Percentiles rank a stretch among this genome's conserved stretches.
Conservation (phyloP, 1,284 basidiomycete genomes). For the Rhodotorula sp. region DNA sequence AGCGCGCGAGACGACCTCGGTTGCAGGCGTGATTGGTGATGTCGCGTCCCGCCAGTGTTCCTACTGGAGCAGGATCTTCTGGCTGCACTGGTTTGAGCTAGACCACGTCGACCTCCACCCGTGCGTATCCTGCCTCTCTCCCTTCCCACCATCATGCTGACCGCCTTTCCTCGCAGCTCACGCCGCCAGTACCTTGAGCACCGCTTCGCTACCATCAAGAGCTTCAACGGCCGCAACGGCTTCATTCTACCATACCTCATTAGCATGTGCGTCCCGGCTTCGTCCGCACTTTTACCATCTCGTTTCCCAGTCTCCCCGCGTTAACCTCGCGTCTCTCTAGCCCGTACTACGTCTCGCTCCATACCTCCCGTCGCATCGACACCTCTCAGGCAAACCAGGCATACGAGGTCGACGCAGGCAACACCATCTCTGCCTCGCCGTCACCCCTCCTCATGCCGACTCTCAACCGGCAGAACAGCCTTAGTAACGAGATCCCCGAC, state of each 20-base stretch:
- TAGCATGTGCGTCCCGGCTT: slow-evolving; percentile 62
- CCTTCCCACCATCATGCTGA: not conserved
- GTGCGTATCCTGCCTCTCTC: slow-evolving; percentile 38
- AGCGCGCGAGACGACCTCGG: slow-evolving; percentile 60
- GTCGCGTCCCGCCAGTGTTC: slow-evolving; percentile 65
- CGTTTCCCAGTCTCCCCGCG: not conserved
- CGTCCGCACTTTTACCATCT: slow-evolving; percentile 32
- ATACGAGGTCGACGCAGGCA: slow-evolving; percentile 72
- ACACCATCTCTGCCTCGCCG: slow-evolving; percentile 58
- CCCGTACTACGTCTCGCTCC: slow-evolving; percentile 62
- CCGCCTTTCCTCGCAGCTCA: slow-evolving; percentile 42
- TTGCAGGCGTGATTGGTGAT: slow-evolving; percentile 64
- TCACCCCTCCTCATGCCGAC: slow-evolving; percentile 51
- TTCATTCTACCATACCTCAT: slow-evolving; percentile 71
- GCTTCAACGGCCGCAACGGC: slow-evolving; percentile 58
- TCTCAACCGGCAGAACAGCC: slow-evolving; percentile 1
- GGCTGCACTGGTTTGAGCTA: slow-evolving; percentile 61
- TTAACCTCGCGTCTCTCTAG: slow-evolving; percentile 47
- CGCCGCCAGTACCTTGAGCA: slow-evolving; percentile 71
- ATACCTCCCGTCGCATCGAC: slow-evolving; percentile 51
- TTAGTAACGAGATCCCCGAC: slow-evolving; percentile 20
- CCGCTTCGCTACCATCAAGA: slow-evolving; percentile 68
- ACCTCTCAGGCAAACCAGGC: slow-evolving; percentile 64
- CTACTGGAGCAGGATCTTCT: slow-evolving; percentile 73
- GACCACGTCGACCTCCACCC: slow-evolving; percentile 74